Base-by-base conservation (phyloP, 148 eudicot species). In the Arbutus unedo region DNA sequence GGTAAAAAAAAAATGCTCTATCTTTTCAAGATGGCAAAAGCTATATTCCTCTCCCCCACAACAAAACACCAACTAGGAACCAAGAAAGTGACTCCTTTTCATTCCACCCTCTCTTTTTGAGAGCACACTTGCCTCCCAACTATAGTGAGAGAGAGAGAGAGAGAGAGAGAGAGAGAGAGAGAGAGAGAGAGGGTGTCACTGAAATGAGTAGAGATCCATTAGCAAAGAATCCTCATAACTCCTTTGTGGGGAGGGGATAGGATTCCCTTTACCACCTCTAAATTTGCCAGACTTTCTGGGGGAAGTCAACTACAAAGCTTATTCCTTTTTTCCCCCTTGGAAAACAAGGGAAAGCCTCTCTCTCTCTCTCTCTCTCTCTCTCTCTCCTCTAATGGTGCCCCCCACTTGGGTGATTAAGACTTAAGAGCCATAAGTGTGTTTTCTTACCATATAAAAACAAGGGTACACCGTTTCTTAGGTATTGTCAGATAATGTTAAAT, bases 181-280 rank as follows among this genome's bases (percentile, higher is more conserved):
- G 76, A 60, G 66, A 73, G 78, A 54, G 82, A 75, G 74, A 55
- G 21, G 6, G 19, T 4, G 59, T 41, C 67, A 56, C 41, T 59
- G 73, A 51, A 79, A 79, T 79, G 72, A 79, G 25, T 56, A 80
- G 51, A 83, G 79, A 79, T 85, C 71, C 81, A 80, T 51, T 73
- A 82, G 73, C 53, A 51, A 71, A 67, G 56, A 79, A 77, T 14
- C 47, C 83, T 81, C 64, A 56, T 15, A 53, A 49, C 38, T 48
- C 23, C 71, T 78, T 82, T 82, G 82, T 78, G 83, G 53, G 79
- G 73, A 60, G 53, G 83, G 84, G 83, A 86, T 89, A 82, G 89
- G 91, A 90, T 90, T 90, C 91, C 81, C 89, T 88, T 88, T 86
- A 43, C 76, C 79, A 68, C 90, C 86, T 76, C 83, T 81, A 88